Base-by-base conservation (phyloP, 257 asterid genomes). In the Solanum rostratum region DNA sequence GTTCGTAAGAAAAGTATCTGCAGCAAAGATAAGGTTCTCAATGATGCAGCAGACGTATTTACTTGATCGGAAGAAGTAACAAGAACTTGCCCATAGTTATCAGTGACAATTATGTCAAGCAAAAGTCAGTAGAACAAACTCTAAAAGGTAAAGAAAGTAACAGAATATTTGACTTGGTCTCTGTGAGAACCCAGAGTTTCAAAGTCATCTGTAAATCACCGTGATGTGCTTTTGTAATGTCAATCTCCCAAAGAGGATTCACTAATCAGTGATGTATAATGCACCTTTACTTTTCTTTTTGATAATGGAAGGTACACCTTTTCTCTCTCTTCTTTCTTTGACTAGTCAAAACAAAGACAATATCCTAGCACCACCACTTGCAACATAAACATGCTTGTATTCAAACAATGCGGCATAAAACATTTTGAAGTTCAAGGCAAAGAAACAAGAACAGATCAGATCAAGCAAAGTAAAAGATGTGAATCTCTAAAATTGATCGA, bases 1-100 rank as follows among this genome's bases (percentile, higher is more conserved):
- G 99, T 90, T 97, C 99, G 69, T 97, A 97, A 37, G 99, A 97
- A 92, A 97, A 97, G 91, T 95, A 97, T 95, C 99, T 97, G 93
- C 83, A 90, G 89, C 83, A 87, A 55, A 66, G 29, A 76, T 76
- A 49, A 29, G 59, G 24, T 50, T 27, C 65, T 29, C 6, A 29
- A 2, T 50, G 46, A 50, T 18, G 63, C 59, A 14, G 18, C 46
- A 50, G 63, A 50, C 27, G 45, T 15, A 50, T 78, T 50, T 78
- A 27, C 82, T 78, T 50, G 63, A 50, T 49, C 18, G 11, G 63
- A n/a, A 78, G 81, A 74, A 74, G 62, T 76, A 76, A 76, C 27
- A 27, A 78, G 65, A 78, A 78, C 82, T 78, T 50, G 46, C 59
- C 27, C 6, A 5, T 27, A 18, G 63, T 78, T 50, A 16, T 50